These are phyloP conservation scores for Kingdonia uniflora DNA, from an alignment of 164 flowering plant species.

Conservation along the genomic window DNA sequence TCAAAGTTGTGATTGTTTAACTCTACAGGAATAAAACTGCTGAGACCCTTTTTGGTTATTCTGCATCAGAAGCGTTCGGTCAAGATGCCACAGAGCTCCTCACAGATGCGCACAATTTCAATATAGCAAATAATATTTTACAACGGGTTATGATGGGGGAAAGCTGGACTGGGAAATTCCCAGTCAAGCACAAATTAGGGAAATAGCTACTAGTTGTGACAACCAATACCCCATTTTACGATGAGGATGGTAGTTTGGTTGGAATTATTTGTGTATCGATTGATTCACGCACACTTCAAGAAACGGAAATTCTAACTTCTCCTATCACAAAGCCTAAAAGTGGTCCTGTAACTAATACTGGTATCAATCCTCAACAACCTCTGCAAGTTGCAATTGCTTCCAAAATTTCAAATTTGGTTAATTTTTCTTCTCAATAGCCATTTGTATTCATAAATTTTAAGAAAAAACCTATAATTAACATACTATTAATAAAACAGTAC, in stretches of 20 bases:
- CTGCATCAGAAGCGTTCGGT: slow-evolving; percentile 74
- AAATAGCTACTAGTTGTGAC: slow-evolving; percentile 39
- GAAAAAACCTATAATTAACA: too few species aligned
- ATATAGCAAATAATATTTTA: slow-evolving; percentile 34
- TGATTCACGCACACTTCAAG: slow-evolving; percentile 53
- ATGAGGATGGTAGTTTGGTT: slow-evolving; percentile 64
- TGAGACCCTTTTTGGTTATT: slow-evolving; percentile 75
- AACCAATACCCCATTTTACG: slow-evolving; percentile 76
- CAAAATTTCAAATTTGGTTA: slow-evolving; percentile 78
- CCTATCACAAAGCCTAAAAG: slow-evolving; percentile 15
- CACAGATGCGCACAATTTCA: slow-evolving; percentile 37
- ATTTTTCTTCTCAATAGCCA: slow-evolving; percentile 12
- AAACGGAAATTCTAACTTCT: slow-evolving; percentile 17
- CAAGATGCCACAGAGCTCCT: slow-evolving; percentile 52
- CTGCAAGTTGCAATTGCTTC: slow-evolving; percentile 82
- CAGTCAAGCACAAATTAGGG: slow-evolving; percentile 64
- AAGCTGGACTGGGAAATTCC: slow-evolving; percentile 83
- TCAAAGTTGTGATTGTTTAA: slow-evolving; percentile 1
- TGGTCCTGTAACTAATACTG: slow-evolving; percentile 35
- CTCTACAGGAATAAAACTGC: slow-evolving; percentile 76
- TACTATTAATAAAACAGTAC: too few species aligned
- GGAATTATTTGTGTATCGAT: slow-evolving; percentile 79
- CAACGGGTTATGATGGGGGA: slow-evolving; percentile 49
- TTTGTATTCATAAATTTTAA: too few species aligned
- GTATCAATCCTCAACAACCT: slow-evolving; percentile 74